Evolutionary conservation across 768 basidiomycete genomes (phyloP), one percentile per base, ranked within the genome.

Genomic region (Polyporus arcularius): DNA sequence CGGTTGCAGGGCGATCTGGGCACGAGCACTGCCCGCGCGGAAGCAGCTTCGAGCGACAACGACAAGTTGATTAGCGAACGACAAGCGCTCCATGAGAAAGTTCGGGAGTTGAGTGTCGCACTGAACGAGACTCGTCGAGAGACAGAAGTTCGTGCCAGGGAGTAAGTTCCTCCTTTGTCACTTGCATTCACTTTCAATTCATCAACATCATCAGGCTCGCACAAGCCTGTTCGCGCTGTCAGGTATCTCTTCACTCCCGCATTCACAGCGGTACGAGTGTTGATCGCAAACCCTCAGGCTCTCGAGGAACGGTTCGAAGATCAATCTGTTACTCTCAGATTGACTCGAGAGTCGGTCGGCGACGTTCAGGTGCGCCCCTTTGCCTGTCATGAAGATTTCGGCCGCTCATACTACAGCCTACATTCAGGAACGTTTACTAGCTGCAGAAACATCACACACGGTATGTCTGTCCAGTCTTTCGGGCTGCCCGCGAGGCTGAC

Each of bases 241-340:
- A 70, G 60, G 69, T 70, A 42, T 4, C 1, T 9, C 3, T 8
- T 45, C 11, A 12, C 21, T 42, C 11, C n/a, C 41, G 41, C n/a
- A 42, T 3, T 10, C 1, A 12, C n/a, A 7, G 21, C 1, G 46
- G 12, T 2, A 26, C 12, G 9, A 39, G 30, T 10, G 16, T 28
- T 18, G 4, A 47, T 35, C 35, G 7, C 35, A 11, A 7, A 35
- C 11, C 35, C 11, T 35, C 64, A 84, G 79, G 70, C 78, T 40
- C 73, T 86, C 15, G 82, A 87, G 66, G 85, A 88, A 55, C 79
- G 85, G 28, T 83, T 82, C 54, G 86, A 88, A 12, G 80, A 84
- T 15, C 85, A 87, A 63, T 70, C 78, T 1, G 72, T 82, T 6
- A 82, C 83, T 1, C 70, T 86, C 49, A 77, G 79, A 28, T 70